These are phyloP conservation scores for Candolleomyces efflorescens DNA, from an alignment of 768 basidiomycete genomes.

Conservation along the genomic window DNA sequence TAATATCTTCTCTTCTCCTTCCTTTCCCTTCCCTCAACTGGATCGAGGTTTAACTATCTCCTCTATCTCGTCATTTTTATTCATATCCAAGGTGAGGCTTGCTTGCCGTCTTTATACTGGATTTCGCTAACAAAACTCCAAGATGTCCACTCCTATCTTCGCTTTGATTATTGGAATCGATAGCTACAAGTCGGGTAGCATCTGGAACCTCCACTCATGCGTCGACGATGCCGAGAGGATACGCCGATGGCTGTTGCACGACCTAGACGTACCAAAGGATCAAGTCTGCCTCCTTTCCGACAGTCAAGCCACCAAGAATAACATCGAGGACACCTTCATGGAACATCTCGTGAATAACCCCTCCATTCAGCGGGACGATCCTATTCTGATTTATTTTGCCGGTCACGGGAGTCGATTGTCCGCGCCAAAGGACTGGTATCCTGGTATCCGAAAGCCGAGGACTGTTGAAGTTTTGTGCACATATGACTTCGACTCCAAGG, in stretches of 20 bases:
- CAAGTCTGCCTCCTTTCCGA: slow-evolving; percentile 57
- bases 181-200: slow-evolving; percentile 56
- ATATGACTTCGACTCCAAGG: slow-evolving; percentile 58
- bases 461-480: slow-evolving; percentile 60
- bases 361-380: slow-evolving; percentile 54
- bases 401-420: slow-evolving; percentile 63
- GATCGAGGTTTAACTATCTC: too few relatives aligned
- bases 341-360: slow-evolving; percentile 61
- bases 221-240: slow-evolving; percentile 60
- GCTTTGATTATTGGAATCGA: slow-evolving; percentile 69
- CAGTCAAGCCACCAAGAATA: slow-evolving; percentile 53
- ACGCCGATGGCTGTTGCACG: slow-evolving; percentile 51
- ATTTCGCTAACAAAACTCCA: slow-evolving; percentile 2
- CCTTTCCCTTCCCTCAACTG: too few relatives aligned
- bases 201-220: slow-evolving; percentile 67
- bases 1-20: too few relatives aligned
- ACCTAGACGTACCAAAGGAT: slow-evolving; percentile 52
- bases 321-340: slow-evolving; percentile 59
- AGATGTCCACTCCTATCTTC: slow-evolving; percentile 40
- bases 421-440: slow-evolving; percentile 61
- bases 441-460: slow-evolving; percentile 27
- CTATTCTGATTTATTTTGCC: slow-evolving; percentile 67
- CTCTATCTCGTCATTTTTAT: too few relatives aligned
- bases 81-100: background rate
- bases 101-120: background rate